These are phyloP conservation scores for Trametes maxima DNA, from an alignment of 768 basidiomycete species.

Conservation along the genomic window DNA sequence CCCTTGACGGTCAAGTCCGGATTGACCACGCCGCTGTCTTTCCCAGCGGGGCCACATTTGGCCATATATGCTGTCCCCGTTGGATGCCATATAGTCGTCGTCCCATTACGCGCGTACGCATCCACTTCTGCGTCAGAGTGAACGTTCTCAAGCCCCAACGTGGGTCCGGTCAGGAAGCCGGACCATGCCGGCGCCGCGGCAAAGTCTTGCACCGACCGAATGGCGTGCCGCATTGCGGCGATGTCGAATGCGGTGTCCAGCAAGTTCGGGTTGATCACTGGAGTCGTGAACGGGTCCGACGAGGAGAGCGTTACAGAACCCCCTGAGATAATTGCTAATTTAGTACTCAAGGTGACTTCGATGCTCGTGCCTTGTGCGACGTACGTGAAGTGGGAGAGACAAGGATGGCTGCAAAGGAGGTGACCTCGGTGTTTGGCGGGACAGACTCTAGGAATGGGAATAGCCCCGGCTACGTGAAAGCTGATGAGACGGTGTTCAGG, in stretches of 20 bases:
- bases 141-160: neutral
- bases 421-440: slow-evolving; percentile 24
- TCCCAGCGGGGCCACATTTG: slow-evolving; percentile 41
- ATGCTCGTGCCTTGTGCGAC: neutral
- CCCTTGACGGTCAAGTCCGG: slow-evolving; percentile 46
- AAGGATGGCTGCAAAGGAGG: slow-evolving; percentile 18
- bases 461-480: neutral
- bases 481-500: neutral
- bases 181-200: slow-evolving; percentile 4
- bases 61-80: slow-evolving; percentile 36
- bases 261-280: slow-evolving; percentile 31
- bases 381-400: slow-evolving; percentile 30
- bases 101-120: slow-evolving; percentile 19
- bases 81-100: slow-evolving; percentile 30
- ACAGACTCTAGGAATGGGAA: neutral
- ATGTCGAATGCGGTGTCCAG: slow-evolving; percentile 34
- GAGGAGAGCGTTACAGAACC: slow-evolving; percentile 32
- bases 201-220: slow-evolving; percentile 10
- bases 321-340: slow-evolving; percentile 8
- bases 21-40: slow-evolving; percentile 44
- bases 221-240: slow-evolving; percentile 28
- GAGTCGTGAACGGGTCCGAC: slow-evolving; percentile 28
- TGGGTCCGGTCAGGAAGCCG: slow-evolving; percentile 1
- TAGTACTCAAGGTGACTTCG: neutral
- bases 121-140: slow-evolving; percentile 23